These are phyloP conservation scores for Goffeauzyma gilvescens DNA, from an alignment of 768 basidiomycete genomes.

Conservation along the genomic window DNA sequence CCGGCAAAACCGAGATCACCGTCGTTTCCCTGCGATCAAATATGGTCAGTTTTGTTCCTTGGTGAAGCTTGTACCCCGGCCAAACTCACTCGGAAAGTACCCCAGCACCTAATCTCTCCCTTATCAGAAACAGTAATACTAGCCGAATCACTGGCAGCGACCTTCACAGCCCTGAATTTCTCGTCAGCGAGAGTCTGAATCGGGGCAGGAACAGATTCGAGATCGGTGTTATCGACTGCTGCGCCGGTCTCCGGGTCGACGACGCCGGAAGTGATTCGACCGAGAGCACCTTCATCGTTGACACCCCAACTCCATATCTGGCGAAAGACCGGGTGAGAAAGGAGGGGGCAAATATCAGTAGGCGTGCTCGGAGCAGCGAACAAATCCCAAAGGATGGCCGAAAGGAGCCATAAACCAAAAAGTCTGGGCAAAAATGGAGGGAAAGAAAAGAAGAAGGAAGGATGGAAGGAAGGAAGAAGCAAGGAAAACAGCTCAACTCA, in stretches of 20 bases:
- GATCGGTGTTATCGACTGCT: constrained; percentile 30
- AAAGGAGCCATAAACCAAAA: background rate
- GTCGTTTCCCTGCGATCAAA: constrained; percentile 29
- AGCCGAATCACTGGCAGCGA: constrained; percentile 72
- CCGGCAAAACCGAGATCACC: constrained; percentile 30
- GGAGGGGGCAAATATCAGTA: background rate
- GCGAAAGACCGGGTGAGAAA: background rate
- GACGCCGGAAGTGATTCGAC: constrained; percentile 50
- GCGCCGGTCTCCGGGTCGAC: constrained; percentile 25
- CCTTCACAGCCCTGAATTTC: constrained; percentile 61
- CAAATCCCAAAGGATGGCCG: background rate
- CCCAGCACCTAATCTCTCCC: constrained; percentile 75
- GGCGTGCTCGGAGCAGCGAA: too few relatives aligned
- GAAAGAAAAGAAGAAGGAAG: background rate
- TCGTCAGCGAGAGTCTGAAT: constrained; percentile 47
- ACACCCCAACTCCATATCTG: constrained; percentile 32
- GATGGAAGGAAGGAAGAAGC: background rate
- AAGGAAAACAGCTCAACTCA: constrained; percentile 36
- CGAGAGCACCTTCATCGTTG: constrained; percentile 77
- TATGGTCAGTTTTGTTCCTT: background rate
- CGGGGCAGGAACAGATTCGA: constrained; percentile 34
- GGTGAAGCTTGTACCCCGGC: background rate
- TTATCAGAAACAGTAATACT: constrained; percentile 61
- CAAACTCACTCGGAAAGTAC: constrained; percentile 56
- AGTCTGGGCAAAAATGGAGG: too few relatives aligned